Base-by-base conservation (phyloP, 2,329 filamentous ascomycete genomes). In the Paecilomyces niveus region DNA sequence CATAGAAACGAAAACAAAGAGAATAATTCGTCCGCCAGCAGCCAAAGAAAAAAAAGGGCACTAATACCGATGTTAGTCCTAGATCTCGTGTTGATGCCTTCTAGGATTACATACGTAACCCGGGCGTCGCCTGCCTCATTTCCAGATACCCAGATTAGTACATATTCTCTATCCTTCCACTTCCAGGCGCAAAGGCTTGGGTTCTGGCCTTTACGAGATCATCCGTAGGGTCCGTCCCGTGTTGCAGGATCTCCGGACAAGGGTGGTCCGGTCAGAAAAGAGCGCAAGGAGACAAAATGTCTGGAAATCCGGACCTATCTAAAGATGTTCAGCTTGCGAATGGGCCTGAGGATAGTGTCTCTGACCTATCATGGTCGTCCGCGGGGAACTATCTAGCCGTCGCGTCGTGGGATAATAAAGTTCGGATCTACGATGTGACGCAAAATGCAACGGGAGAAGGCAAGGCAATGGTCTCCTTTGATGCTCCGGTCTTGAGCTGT, bases 361-460 rank as follows among this genome's bases (percentile, higher is more conserved):
- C 89, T 50, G 88, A 88, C 68, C 80, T 96, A 59, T 78, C 84
- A 57, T 95, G 93, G 77, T 89, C 85, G 11, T 82, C 85, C 1
- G 78, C 78, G 58, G 78, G 75, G 61, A 88, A 94, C 68, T 86
- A 91, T 69, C 80, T 95, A 22, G 89, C 90, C 26, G 87, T 92
- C 29, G 78, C 89, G 51, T 92, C 88, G 65, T 96, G 90, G 90
- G 90, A 96, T 75, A 92, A 91, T 78, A 92, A 92, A 73, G 89
- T 94, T 61, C 86, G 89, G 67, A 89, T 95, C 69, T 95, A 94
- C 76, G 89, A 94, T 73, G 88, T 95, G 67, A 82, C 85, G 59
- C 72, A 69, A 57, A 83, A 82, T 60, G 89, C 89, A 45, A 82
- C 86, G 68, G 89, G 87, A 65, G 82, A 87, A 65, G 89, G 89